Percentiles rank a stretch among this genome's conserved stretches.
Conservation (phyloP, 148 eudicot species). For the Pouteria glomerata region DNA sequence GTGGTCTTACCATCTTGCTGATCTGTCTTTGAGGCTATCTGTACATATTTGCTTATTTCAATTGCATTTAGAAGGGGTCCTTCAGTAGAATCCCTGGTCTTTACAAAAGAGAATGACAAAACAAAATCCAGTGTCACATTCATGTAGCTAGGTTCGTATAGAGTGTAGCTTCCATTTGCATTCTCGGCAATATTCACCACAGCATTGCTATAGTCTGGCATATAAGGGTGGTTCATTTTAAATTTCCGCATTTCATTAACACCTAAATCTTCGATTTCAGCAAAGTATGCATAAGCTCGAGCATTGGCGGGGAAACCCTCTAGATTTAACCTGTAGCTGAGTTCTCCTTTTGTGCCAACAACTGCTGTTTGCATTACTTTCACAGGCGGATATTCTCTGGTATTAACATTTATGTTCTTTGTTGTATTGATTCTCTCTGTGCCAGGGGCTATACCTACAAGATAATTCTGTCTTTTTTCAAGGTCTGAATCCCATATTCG, state of each 20-base stretch:
- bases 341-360: constrained; percentile 64
- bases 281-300: constrained; percentile 90
- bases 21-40: constrained; percentile 58
- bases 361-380: constrained; percentile 98
- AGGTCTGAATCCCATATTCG: constrained; percentile 95
- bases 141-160: constrained; percentile 95
- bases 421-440: constrained; percentile 74
- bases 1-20: constrained; percentile 62
- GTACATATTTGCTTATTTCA: constrained; percentile 73
- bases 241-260: constrained; percentile 69
- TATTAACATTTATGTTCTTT: constrained; percentile 56
- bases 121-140: constrained; percentile 79
- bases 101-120: constrained; percentile 68
- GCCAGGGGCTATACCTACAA: constrained; percentile 84
- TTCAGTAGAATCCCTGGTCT: constrained; percentile 73
- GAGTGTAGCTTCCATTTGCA: constrained; percentile 87
- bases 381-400: constrained; percentile 87
- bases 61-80: constrained; percentile 87
- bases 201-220: constrained; percentile 86
- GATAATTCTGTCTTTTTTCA: constrained; percentile 73
- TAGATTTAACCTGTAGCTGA: constrained; percentile 70
- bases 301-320: constrained; percentile 97
- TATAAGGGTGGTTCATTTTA: constrained; percentile 66
- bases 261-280: constrained; percentile 70
- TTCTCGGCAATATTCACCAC: constrained; percentile 94